phyloP scores from a whole-genome alignment of 306 rosid genomes.

The Geum urbanum region DNA sequence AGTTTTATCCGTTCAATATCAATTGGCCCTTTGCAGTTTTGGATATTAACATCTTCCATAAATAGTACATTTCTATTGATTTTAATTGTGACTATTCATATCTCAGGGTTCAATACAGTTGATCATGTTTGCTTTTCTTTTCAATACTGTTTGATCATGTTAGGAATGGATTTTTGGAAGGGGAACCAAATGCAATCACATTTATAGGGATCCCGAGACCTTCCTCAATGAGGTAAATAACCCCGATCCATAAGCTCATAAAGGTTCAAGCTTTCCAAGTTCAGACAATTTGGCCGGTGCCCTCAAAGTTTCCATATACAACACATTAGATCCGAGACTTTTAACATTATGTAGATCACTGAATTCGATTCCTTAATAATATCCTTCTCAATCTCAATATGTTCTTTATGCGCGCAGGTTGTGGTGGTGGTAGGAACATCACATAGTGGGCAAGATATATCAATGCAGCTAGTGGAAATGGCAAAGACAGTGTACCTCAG shows the following conservation, averaged over 20 bases:
- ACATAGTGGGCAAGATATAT: slow-evolving; percentile 80
- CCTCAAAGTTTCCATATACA: neutral
- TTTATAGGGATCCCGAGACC: slow-evolving; percentile 72
- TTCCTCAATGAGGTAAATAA: slow-evolving; percentile 59
- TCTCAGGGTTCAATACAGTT: no score
- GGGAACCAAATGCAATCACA: slow-evolving; percentile 84
- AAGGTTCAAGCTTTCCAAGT: neutral
- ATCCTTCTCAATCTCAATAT: neutral
- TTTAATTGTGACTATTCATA: no score
- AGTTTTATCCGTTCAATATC: no score
- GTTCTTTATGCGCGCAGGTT: slow-evolving; percentile 36
- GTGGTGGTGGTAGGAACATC: slow-evolving; percentile 89
- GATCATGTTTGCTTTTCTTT: neutral
- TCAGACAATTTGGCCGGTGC: neutral
- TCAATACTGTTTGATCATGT: slow-evolving; percentile 12
- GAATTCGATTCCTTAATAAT: no score
- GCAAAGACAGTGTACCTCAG: slow-evolving; percentile 74
- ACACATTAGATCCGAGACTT: neutral
- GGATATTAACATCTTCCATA: no score
- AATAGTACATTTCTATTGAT: no score
- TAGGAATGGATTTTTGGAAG: slow-evolving; percentile 89
- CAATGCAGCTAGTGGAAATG: slow-evolving; percentile 70
- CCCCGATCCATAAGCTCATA: no score
- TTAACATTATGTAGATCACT: no score
- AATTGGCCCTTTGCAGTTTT: no score